These are phyloP conservation scores for Sphaerulina vaccinii DNA, from an alignment of 2,329 filamentous ascomycete species.

Conservation along the genomic window DNA sequence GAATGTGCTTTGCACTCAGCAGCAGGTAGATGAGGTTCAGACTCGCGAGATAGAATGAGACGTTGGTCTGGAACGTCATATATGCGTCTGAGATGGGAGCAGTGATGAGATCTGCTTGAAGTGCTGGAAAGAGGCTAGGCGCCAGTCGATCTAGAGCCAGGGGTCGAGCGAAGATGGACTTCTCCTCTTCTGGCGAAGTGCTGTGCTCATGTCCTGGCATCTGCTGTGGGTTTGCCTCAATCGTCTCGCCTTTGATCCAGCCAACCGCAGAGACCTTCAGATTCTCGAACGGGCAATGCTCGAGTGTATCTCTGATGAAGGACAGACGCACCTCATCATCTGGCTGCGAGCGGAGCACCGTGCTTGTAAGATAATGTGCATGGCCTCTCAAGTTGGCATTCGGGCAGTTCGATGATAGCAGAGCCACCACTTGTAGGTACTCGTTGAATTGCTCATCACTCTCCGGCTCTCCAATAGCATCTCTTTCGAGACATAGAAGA, in stretches of 20 bases:
- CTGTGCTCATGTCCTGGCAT: constrained; percentile 16
- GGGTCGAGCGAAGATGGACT: constrained; percentile 49
- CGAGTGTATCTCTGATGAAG: constrained; percentile 56
- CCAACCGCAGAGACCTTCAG: constrained; percentile 58
- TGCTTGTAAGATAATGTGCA: constrained; percentile 51
- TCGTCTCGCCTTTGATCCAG: constrained; percentile 61
- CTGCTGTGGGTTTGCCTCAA: constrained; percentile 45
- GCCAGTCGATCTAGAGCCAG: constrained; percentile 50
- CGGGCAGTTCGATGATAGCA: constrained; percentile 50
- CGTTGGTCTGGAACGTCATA: constrained; percentile 51
- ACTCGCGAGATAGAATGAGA: constrained; percentile 55
- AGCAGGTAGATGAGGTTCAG: constrained; percentile 61
- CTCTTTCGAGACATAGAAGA: constrained; percentile 49
- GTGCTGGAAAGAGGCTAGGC: constrained; percentile 53
- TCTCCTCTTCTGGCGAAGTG: constrained; percentile 7
- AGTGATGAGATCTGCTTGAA: constrained; percentile 44
- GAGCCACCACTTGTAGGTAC: constrained; percentile 51
- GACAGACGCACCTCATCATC: constrained; percentile 52
- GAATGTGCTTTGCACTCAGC: constrained; percentile 50
- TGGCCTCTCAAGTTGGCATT: constrained; percentile 49
- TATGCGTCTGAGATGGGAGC: constrained; percentile 41
- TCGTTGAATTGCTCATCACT: constrained; percentile 54
- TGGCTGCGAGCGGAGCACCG: constrained; percentile 54
- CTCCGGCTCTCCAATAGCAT: constrained; percentile 46
- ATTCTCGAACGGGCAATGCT: constrained; percentile 54